Evolutionary conservation across 2,329 filamentous ascomycete species (phyloP).

Genomic region (Chaetomium sp.): DNA sequence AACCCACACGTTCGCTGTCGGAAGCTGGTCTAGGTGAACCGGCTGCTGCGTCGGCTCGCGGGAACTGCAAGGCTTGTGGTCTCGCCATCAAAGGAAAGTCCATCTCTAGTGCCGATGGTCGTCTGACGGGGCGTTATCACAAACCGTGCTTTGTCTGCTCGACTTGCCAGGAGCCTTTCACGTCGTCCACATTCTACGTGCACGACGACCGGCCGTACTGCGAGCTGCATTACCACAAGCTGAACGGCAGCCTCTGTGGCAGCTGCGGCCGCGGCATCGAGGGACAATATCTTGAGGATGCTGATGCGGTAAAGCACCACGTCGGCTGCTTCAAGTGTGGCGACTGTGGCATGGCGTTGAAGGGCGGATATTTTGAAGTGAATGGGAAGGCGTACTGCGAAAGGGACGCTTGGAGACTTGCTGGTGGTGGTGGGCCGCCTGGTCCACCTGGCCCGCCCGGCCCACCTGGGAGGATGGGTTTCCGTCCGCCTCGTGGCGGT

Average conservation of each 20-base stretch:
- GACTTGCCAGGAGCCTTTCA: constrained; percentile 73
- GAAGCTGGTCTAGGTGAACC: constrained; percentile 6
- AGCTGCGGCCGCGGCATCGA: constrained; percentile 82
- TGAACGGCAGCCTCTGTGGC: constrained; percentile 80
- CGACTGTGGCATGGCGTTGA: constrained; percentile 66
- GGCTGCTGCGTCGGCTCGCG: constrained; percentile 41
- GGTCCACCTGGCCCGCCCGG: background rate
- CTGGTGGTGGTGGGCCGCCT: constrained; percentile 23
- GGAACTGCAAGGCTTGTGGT: constrained; percentile 77
- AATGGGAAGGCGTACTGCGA: constrained; percentile 77
- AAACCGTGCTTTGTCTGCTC: constrained; percentile 90
- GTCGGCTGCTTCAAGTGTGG: constrained; percentile 78
- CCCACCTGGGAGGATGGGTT: constrained; percentile 19
- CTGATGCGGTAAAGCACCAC: constrained; percentile 72
- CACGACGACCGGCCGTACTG: constrained; percentile 83
- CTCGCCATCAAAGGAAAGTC: constrained; percentile 81
- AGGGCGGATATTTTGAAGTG: constrained; percentile 88
- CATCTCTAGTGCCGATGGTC: constrained; percentile 86
- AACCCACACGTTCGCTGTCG: constrained; percentile 9
- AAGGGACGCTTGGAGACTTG: constrained; percentile 64
- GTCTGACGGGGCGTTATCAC: constrained; percentile 88
- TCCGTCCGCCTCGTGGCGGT: constrained; percentile 27
- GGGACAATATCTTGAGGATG: constrained; percentile 86
- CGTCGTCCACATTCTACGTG: constrained; percentile 88
- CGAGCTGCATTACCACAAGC: constrained; percentile 82